A percentile compares a stretch with the other conserved stretches of the same genome.
phyloP scores from a whole-genome alignment of 371 early-diverging fungal species.

The Blakeslea trispora region DNA sequence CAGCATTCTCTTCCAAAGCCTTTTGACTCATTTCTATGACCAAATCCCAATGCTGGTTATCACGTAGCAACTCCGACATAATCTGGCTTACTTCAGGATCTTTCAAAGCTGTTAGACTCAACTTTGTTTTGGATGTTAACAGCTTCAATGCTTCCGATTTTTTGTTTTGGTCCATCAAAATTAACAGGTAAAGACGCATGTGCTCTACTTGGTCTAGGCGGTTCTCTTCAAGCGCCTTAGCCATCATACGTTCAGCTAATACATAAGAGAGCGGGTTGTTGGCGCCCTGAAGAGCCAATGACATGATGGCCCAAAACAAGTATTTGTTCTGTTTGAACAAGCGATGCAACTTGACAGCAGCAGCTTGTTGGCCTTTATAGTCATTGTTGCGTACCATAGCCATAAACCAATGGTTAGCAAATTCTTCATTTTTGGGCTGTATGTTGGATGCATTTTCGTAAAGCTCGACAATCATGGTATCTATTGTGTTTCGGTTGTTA shows the following conservation, averaged over 20 bases:
- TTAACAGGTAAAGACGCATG: conserved; percentile 68
- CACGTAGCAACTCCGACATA: conserved; percentile 53
- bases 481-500: conserved; percentile 33
- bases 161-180: conserved; percentile 67
- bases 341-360: conserved; percentile 82
- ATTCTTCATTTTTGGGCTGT: conserved; percentile 73
- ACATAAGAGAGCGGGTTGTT: conserved; percentile 59
- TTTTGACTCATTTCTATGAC: conserved; percentile 41
- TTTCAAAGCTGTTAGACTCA: conserved; percentile 60
- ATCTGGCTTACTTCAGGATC: conserved; percentile 73
- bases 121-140: conserved; percentile 60
- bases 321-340: conserved; percentile 77
- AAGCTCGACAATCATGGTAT: conserved; percentile 66
- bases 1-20: conserved; percentile 54
- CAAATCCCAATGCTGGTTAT: conserved; percentile 49
- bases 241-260: conserved; percentile 86
- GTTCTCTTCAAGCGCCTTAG: conserved; percentile 76
- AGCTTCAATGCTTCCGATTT: conserved; percentile 58
- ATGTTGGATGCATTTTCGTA: conserved; percentile 71
- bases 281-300: conserved; percentile 62
- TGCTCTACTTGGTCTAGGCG: conserved; percentile 57
- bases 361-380: conserved; percentile 79
- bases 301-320: conserved; percentile 88
- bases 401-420: conserved; percentile 84
- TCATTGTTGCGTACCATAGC: conserved; percentile 73